phyloP scores from a whole-genome alignment of 2,329 filamentous ascomycete species.

The Didymella exigua region DNA sequence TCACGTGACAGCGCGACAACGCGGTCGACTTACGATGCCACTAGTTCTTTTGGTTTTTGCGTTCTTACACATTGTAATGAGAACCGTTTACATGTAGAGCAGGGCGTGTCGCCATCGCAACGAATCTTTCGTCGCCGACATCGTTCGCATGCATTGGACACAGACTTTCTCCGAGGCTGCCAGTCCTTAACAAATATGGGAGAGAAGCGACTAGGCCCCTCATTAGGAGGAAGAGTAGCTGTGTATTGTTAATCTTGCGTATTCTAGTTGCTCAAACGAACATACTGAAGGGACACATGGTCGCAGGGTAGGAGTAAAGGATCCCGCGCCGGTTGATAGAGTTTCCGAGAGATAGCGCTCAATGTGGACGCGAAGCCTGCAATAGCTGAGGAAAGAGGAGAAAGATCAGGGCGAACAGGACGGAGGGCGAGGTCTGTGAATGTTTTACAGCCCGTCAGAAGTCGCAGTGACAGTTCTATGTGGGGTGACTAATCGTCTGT shows the following conservation, averaged over 20 bases:
- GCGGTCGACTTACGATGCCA: conserved; percentile 42
- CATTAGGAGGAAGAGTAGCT: conserved; percentile 41
- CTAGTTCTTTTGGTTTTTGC: conserved; percentile 44
- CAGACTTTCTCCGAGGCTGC: conserved; percentile 45
- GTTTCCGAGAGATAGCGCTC: conserved; percentile 28
- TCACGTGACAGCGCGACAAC: conserved; percentile 32
- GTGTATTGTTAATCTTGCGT: background rate
- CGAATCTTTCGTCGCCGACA: conserved; percentile 46
- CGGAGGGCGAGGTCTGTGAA: conserved; percentile 44
- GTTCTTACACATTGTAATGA: conserved; percentile 45
- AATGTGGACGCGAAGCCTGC: conserved; percentile 23
- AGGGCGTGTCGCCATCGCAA: conserved; percentile 46
- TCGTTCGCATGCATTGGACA: conserved; percentile 47
- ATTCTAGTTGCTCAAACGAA: background rate
- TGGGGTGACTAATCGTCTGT: conserved; percentile 37
- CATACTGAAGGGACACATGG: conserved; percentile 47
- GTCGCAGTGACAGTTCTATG: conserved; percentile 24
- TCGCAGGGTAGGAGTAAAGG: conserved; percentile 26
- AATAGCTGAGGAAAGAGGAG: conserved; percentile 26
- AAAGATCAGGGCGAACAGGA: conserved; percentile 28
- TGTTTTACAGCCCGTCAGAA: conserved; percentile 44
- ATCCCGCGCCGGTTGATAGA: conserved; percentile 38
- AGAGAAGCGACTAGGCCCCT: conserved; percentile 39
- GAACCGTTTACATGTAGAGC: conserved; percentile 47
- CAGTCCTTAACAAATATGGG: conserved; percentile 42